Base-by-base conservation (phyloP, 768 basidiomycete species). In the Cystofilobasidium bisporidii region DNA sequence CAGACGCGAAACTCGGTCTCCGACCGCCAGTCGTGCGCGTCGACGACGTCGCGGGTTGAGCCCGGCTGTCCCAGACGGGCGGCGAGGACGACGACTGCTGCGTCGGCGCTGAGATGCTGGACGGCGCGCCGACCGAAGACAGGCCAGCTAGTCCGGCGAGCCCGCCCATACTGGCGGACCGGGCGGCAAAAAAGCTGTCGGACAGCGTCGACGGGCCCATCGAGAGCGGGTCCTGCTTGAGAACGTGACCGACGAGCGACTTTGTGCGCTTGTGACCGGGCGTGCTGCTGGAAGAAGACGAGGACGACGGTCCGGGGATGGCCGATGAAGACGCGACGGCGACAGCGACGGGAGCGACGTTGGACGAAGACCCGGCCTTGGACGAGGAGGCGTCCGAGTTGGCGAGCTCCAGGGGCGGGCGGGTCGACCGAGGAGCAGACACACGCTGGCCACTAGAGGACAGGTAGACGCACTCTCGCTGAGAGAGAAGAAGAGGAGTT, bases 381-480 rank as follows among this genome's bases (percentile, higher is more conserved):
- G 66, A 67, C 11, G 53, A 32, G 3, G 53, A 15, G 2, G 15
- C 50, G n/a, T 55, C 33, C 60, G 59, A 43, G 60, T 47, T 6
- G 50, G 59, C 26, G 48, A 41, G 15, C 17, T 56, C 28, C 28
- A 30, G 15, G 3, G 53, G 22, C 28, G 30, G 53, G 17, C 53
- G 24, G 55, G 60, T 43, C 53, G 38, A 56, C 18, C 53, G 53
- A 5, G 61, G 66, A 3, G 61, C 61, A 26, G 61, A 30, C 10
- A 63, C 61, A 17, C 59, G 40, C 30, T 63, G 47, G n/a, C 66
- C 61, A 14, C 45, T 45, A 14, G 59, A 45, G 18, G 59, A 43
- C 12, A 67, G 38, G 41, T 67, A 67, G 38, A 67, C 26, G 36
- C 66, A 67, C 55, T 67, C 66, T 10, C 66, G 65, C 65, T 66